phyloP scores from a whole-genome alignment of 306 rosid genomes.

The Trifolium subterraneum region DNA sequence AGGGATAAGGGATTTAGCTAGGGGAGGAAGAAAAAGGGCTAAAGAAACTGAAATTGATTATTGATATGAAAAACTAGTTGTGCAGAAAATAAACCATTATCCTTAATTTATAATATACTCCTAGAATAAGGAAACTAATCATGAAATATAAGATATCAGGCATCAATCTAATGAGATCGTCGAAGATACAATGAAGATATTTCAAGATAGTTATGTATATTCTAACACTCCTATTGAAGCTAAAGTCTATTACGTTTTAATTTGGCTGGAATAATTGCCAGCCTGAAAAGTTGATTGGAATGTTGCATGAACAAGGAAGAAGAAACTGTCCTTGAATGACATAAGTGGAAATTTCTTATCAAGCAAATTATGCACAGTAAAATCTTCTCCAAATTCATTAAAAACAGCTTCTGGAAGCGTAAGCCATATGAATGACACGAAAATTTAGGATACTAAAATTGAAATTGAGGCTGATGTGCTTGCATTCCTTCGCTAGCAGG shows the following conservation, averaged over 20 bases:
- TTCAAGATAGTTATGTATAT: neutral
- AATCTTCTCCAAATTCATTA: neutral
- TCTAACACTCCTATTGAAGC: neutral
- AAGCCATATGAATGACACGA: neutral
- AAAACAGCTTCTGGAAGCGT: neutral
- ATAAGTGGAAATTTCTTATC: neutral
- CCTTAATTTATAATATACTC: neutral
- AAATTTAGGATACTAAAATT: neutral
- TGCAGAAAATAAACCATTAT: neutral
- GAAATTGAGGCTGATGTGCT: neutral
- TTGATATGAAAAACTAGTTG: slow-evolving; percentile 11
- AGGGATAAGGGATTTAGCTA: neutral
- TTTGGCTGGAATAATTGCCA: neutral
- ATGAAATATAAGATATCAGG: neutral
- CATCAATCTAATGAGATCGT: neutral
- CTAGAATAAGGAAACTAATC: slow-evolving; percentile 6
- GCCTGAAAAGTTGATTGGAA: neutral
- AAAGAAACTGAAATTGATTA: slow-evolving; percentile 2
- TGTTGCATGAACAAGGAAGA: slow-evolving; percentile 2
- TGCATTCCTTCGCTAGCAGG: too few relatives aligned
- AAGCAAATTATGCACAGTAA: neutral
- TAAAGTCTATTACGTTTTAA: neutral
- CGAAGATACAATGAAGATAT: neutral
- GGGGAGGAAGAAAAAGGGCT: slow-evolving; percentile 16
- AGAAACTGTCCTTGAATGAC: neutral